Conservation (phyloP, 2,329 filamentous ascomycete genomes). For the Drechmeria coniospora region DNA sequence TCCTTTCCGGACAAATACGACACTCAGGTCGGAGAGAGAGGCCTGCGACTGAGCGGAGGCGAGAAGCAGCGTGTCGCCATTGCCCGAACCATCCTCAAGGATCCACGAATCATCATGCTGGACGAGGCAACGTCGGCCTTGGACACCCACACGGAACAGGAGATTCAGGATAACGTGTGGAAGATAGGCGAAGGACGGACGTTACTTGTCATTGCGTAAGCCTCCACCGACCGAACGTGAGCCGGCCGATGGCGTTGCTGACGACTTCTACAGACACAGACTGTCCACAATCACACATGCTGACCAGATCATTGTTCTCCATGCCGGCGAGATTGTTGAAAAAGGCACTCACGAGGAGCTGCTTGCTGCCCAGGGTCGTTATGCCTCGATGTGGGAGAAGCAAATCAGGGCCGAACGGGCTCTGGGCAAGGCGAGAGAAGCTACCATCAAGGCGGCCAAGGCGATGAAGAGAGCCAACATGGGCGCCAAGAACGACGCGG, state of each 20-base stretch:
- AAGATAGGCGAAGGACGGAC: conserved; percentile 75
- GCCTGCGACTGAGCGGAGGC: conserved; percentile 71
- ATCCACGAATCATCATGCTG: conserved; percentile 80
- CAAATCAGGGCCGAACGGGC: conserved; percentile 67
- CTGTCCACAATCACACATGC: conserved; percentile 75
- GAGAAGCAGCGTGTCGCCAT: conserved; percentile 92
- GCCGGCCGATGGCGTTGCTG: conserved; percentile 4
- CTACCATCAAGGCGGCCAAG: conserved; percentile 18
- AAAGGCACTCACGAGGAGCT: conserved; percentile 67
- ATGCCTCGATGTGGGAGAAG: conserved; percentile 78
- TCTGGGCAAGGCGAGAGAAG: conserved; percentile 19
- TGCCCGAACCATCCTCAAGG: conserved; percentile 81
- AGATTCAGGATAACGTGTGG: conserved; percentile 76
- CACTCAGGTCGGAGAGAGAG: conserved; percentile 83
- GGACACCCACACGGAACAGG: conserved; percentile 83
- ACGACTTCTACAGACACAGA: conserved; percentile 41
- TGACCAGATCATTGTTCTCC: conserved; percentile 69
- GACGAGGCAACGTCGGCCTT: conserved; percentile 88
- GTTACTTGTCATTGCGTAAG: conserved; percentile 84
- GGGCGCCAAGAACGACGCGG: conserved; percentile 18
- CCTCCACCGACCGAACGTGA: conserved; percentile 7
- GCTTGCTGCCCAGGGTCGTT: conserved; percentile 53
- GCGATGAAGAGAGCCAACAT: conserved; percentile 35
- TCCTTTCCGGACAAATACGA: conserved; percentile 77
- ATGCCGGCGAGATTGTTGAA: conserved; percentile 63